Evolutionary conservation across 2,329 filamentous ascomycete genomes (phyloP), one percentile per base, ranked within the genome.

Genomic region (Aspergillus pseudoterreus): DNA sequence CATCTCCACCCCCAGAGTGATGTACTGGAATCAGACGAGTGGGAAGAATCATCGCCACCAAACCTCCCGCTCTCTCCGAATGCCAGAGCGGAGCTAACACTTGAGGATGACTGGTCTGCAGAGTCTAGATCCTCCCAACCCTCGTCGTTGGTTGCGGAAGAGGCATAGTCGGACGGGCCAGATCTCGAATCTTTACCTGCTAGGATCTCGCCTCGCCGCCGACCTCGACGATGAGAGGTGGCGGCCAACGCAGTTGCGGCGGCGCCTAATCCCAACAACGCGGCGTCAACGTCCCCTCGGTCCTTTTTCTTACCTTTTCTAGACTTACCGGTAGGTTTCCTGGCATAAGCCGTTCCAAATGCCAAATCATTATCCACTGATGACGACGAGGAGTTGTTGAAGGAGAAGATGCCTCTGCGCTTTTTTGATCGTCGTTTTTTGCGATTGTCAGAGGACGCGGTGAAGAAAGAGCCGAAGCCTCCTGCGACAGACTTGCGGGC

Each of bases 341-440:
- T 68, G 2, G 71, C 53, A 33, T 68, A 85, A 14, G 83, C 84
- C 49, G 73, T 77, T 9, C 85, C 85, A 63, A 87, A 88, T 9
- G 85, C 85, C 54, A 88, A 71, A 63, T 89, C 86, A 17, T 80
- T 82, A 66, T 87, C 83, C 49, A 87, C 75, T 1, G 84, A 86
- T 0, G 84, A 87, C 2, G 82, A 85, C 1, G 84, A 88, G 2
- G 81, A 85, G 60, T 84, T 86, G 49, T 73, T 76, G 59, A 83
- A 79, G 51, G 77, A 79, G 39, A 85, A 76, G 48, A 86, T 78
- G 52, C 82, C 78, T 22, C 68, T 69, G 36, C 76, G 59, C 57
- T 71, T 71, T 54, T 70, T 73, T 19, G 64, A 75, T 57, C 73
- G 76, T 57, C 75, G 76, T 50, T 75, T 76, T 57, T 75, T 72